Conservation (phyloP, 139 green algal genomes). For the Volvox reticuliferus region DNA sequence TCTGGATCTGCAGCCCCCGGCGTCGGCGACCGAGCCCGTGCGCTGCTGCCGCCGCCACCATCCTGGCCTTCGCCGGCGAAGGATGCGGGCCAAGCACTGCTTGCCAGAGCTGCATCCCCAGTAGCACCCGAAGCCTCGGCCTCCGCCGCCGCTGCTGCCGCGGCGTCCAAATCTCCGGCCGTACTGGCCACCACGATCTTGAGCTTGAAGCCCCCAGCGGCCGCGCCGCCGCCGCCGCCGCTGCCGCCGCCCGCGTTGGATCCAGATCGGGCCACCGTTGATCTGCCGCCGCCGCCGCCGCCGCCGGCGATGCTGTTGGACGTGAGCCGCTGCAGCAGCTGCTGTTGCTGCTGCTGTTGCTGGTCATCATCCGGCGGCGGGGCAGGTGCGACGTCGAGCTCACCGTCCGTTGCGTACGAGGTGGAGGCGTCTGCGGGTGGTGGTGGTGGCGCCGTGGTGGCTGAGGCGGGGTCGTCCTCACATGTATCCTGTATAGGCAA, state of each 20-base stretch:
- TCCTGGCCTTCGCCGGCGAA: background rate
- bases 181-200: constrained; percentile 61
- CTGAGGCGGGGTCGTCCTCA: background rate
- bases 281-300: background rate
- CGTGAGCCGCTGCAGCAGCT: background rate
- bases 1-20: background rate
- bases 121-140: background rate
- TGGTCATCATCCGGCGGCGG: background rate
- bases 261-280: background rate
- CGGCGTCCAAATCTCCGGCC: constrained; percentile 32
- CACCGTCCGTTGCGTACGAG: background rate
- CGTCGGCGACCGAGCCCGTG: background rate
- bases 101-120: background rate
- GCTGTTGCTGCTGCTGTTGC: constrained; percentile 18
- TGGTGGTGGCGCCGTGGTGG: background rate
- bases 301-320: background rate
- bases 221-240: background rate
- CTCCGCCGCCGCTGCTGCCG: background rate
- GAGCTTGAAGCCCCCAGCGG: constrained; percentile 43
- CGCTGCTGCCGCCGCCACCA: background rate
- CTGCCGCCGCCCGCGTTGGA: background rate
- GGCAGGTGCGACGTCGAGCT: background rate
- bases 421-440: background rate
- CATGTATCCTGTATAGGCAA: background rate
- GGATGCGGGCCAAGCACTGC: background rate